phyloP scores from a whole-genome alignment of 306 rosid species.

The Prunus fruticosa region DNA sequence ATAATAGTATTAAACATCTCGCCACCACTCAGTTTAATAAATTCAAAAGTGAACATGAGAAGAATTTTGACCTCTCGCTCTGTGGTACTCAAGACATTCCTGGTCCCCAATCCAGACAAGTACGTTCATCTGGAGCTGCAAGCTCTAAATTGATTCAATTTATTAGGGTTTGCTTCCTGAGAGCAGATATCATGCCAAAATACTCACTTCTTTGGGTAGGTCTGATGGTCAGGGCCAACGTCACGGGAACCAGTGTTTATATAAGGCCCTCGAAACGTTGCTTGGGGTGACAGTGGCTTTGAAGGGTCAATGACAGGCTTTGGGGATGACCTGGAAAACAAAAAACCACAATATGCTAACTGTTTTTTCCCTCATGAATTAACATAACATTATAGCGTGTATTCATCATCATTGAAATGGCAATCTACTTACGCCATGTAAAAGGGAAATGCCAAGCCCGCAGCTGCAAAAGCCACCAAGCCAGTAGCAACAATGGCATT shows the following conservation, averaged over 20 bases:
- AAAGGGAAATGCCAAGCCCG: constrained; percentile 91
- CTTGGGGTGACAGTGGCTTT: constrained; percentile 86
- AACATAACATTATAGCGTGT: neutral
- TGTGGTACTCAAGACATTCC: neutral
- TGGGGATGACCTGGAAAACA: constrained; percentile 59
- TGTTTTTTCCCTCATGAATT: neutral
- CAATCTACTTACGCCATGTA: constrained; percentile 82
- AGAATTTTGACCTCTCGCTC: neutral
- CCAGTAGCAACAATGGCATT: constrained; percentile 70
- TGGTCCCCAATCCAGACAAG: neutral
- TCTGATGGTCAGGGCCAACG: constrained; percentile 68
- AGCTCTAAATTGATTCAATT: neutral
- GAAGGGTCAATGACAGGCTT: constrained; percentile 82
- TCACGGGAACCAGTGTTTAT: constrained; percentile 92
- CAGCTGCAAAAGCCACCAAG: constrained; percentile 60
- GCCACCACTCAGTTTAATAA: neutral
- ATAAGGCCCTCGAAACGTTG: constrained; percentile 95
- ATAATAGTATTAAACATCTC: no score
- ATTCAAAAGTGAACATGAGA: neutral
- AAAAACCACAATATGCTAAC: constrained; percentile 4
- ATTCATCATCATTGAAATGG: neutral
- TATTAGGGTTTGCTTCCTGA: neutral
- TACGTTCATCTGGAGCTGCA: neutral
- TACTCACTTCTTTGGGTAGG: constrained; percentile 63
- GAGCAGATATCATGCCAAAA: neutral